Base-by-base conservation (phyloP, 805 yeast species). In the Pichia thaimueangensis region DNA sequence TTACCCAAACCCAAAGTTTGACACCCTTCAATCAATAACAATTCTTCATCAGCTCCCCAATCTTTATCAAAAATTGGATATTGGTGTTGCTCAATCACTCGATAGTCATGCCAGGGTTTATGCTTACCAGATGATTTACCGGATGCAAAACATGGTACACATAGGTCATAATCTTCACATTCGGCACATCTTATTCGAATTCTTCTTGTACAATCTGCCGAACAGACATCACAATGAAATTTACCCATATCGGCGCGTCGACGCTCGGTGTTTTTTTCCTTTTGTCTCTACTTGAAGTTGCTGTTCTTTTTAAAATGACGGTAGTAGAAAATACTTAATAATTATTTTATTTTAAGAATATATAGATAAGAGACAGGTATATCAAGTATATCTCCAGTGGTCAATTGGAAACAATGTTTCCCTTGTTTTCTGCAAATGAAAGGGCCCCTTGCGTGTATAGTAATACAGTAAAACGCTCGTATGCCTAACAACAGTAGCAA, bases 1-100 rank as follows among this genome's bases (percentile, higher is more conserved):
- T 89, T 88, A 2, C 99, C 99, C 42, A 93, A 61, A 0, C 99
- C 98, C 35, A 77, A 73, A 9, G 86, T 82, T 62, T 93, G 96
- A 34, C 95, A 82, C 8, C 97, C 97, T 60, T 88, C 95, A 12
- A 94, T 75, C 45, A 93, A 67, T 25, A 86, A 70, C 43, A 89
- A 59, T 63, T 93, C 99, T 62, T 93, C 99, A 65, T 93, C 98
- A 1, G 98, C 98, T 29, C 98, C 99, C 97, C 98, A 93, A 43
- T 82, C 89, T 43, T 73, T 76, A 40, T 79, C 84, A 52, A 94
- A 82, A 9, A 94, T 85, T 0, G 99, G 98, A 57, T 86, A 91
- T 3, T 95, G 84, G 57, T 91, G 91, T 53, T 94, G 96, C 62
- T 93, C 98, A 22, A 91, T 80, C 13, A 93, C 85, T 55, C 79